phyloP scores from a whole-genome alignment of 345 rosid species.

The Gossypium australe region DNA sequence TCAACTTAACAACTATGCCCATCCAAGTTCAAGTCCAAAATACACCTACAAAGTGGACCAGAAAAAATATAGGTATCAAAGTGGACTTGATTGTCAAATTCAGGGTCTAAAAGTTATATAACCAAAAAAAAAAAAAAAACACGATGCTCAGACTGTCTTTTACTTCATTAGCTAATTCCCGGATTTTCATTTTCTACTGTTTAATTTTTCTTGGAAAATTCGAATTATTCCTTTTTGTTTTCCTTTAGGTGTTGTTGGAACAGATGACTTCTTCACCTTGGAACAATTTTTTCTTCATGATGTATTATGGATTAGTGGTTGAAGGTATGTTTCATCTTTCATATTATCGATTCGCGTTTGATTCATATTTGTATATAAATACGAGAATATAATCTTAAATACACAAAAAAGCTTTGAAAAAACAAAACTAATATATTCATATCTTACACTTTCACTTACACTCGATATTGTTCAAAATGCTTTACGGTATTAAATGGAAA shows the following conservation, averaged over 20 bases:
- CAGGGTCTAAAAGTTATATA: no score
- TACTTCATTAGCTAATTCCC: neutral
- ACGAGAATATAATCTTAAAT: no score
- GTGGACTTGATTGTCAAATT: no score
- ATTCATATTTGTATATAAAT: neutral
- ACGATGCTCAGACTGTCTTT: neutral
- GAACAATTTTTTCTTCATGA: constrained; percentile 84
- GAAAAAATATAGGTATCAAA: no score
- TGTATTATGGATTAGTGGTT: constrained; percentile 79
- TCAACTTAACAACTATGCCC: no score
- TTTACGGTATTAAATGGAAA: no score
- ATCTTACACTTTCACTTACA: no score
- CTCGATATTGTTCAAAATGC: no score
- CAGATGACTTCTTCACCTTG: constrained; percentile 81
- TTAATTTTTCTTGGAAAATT: neutral
- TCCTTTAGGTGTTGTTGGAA: constrained; percentile 68
- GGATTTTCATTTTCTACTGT: no score
- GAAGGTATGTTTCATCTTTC: constrained; percentile 47
- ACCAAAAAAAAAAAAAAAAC: neutral
- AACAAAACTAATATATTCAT: no score
- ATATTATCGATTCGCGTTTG: neutral
- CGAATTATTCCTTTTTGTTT: neutral
- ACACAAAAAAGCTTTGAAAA: neutral
- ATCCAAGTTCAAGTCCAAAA: no score
- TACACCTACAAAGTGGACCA: no score